These are phyloP conservation scores for Marchantia paleacea DNA, from an alignment of 225 moss, liverwort and hornwort species.

Conservation along the genomic window DNA sequence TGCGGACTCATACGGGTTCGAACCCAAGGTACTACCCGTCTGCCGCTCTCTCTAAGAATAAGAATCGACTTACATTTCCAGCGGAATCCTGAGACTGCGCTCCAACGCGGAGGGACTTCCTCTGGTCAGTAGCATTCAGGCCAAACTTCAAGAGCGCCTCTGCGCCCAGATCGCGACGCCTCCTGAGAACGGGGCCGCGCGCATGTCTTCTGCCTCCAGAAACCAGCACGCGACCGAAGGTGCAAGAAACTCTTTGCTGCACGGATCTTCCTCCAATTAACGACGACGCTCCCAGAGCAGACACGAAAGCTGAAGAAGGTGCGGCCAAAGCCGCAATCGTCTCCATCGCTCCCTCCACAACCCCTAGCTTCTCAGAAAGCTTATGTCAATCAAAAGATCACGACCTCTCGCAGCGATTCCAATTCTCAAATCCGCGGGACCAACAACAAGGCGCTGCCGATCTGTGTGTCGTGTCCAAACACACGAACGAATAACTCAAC, in stretches of 20 bases:
- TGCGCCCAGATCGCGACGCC: neutral
- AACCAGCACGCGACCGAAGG: constrained; percentile 15
- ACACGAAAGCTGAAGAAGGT: neutral
- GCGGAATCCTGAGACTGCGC: constrained; percentile 27
- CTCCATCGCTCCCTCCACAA: constrained; percentile 29
- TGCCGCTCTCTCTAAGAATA: neutral
- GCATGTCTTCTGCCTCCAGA: neutral
- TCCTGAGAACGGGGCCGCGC: neutral
- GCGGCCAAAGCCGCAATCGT: constrained; percentile 33
- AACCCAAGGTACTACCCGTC: neutral
- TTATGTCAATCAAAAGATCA: neutral
- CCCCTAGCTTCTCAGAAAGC: neutral
- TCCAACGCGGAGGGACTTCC: neutral
- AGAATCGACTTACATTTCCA: constrained; percentile 13
- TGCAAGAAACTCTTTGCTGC: constrained; percentile 24
- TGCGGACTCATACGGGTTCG: neutral
- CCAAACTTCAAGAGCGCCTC: constrained; percentile 11
- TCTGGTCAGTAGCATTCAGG: neutral
- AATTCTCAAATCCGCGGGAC: neutral
- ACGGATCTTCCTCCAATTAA: neutral
- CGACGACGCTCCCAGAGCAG: neutral
- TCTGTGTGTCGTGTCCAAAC: neutral
- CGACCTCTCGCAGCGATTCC: neutral
- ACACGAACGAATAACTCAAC: neutral
- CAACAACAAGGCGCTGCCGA: neutral